These are phyloP conservation scores for Phaeosphaeria sp. DNA, from an alignment of 2,329 filamentous ascomycete species.

Conservation along the genomic window DNA sequence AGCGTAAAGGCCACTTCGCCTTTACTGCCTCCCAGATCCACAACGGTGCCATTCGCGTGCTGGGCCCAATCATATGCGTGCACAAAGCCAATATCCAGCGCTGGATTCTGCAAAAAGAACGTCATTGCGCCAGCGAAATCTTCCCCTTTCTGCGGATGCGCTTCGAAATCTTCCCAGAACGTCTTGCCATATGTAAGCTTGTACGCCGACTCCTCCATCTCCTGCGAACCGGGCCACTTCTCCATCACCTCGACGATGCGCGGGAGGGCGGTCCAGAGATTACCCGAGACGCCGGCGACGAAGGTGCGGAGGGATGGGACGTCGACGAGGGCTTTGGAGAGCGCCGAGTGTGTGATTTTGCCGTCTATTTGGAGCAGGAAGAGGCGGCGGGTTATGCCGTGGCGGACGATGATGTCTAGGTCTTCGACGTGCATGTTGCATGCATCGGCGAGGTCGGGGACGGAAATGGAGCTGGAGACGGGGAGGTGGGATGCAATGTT, in stretches of 20 bases:
- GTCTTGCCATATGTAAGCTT: conserved; percentile 16
- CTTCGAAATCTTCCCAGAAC: conserved; percentile 13
- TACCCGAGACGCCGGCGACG: conserved; percentile 1
- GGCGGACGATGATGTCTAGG: background rate
- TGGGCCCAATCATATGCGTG: conserved; percentile 19
- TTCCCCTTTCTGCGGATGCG: conserved; percentile 4
- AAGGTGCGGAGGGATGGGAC: background rate
- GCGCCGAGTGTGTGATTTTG: background rate
- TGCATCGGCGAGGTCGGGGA: conserved; percentile 19
- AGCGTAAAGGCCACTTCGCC: conserved; percentile 20
- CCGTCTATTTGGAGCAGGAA: background rate
- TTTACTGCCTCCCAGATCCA: conserved; percentile 27
- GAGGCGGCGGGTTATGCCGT: background rate
- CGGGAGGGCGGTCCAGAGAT: conserved; percentile 5
- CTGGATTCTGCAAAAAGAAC: conserved; percentile 10
- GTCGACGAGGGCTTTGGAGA: background rate
- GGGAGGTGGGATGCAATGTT: conserved; percentile 21
- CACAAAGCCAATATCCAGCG: conserved; percentile 7
- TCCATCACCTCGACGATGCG: conserved; percentile 3
- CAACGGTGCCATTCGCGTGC: conserved; percentile 16
- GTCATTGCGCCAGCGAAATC: conserved; percentile 17
- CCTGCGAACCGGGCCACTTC: conserved; percentile 9
- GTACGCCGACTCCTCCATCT: conserved; percentile 8
- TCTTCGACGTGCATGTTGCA: conserved; percentile 9
- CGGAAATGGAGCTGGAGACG: conserved; percentile 14